phyloP scores from a whole-genome alignment of 2,329 filamentous ascomycete species.

The Venturia aucupariae region DNA sequence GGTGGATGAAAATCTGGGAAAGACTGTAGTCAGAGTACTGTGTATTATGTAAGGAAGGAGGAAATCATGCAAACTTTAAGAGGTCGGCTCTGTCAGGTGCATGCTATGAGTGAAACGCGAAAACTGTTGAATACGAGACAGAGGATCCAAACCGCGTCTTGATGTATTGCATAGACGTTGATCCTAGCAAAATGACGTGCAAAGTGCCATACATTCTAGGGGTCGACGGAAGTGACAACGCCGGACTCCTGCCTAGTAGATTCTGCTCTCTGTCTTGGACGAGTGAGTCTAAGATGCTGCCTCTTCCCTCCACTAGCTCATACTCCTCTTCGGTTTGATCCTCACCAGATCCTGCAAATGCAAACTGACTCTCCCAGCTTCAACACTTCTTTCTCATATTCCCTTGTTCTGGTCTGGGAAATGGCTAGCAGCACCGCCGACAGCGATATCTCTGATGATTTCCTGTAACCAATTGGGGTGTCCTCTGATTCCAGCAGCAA shows the following conservation, averaged over 20 bases:
- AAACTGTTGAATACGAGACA: no score
- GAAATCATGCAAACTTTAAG: no score
- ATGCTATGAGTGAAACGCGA: no score
- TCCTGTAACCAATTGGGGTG: conserved; percentile 43
- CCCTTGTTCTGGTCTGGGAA: conserved; percentile 10
- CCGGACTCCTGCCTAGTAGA: neutral
- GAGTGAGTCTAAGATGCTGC: neutral
- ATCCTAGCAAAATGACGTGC: neutral
- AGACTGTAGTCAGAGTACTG: no score
- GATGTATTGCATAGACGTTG: no score
- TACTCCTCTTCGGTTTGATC: neutral
- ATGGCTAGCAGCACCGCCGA: conserved; percentile 6
- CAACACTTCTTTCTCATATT: neutral
- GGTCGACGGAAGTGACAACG: neutral
- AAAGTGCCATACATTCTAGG: neutral
- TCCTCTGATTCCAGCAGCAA: conserved; percentile 30
- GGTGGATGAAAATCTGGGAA: no score
- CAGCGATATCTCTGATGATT: conserved; percentile 18
- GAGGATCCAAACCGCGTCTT: no score
- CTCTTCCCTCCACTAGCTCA: neutral
- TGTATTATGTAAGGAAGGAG: no score
- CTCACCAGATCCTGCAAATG: neutral
- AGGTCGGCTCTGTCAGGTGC: no score
- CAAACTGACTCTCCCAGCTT: neutral
- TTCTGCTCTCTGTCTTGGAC: neutral